Conservation (phyloP, 2,329 filamentous ascomycete species). For the Amauroascus verrucosus region DNA sequence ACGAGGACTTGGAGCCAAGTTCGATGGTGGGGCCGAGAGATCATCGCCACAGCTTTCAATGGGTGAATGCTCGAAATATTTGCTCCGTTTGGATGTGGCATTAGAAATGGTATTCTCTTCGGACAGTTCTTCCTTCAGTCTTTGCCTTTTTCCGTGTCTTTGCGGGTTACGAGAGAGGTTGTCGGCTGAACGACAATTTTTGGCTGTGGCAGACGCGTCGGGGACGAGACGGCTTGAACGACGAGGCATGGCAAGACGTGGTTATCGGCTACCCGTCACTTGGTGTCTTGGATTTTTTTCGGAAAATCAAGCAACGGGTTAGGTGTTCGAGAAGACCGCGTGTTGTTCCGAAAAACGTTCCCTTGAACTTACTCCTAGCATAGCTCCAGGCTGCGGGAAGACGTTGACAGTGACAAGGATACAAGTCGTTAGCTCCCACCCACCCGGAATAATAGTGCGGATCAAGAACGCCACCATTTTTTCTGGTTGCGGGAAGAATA, state of each 20-base stretch:
- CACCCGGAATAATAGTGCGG: background rate
- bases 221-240: constrained; percentile 8
- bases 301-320: background rate
- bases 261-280: background rate
- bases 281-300: background rate
- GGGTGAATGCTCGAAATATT: constrained; percentile 36
- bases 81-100: constrained; percentile 41
- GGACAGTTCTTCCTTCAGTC: constrained; percentile 18
- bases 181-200: constrained; percentile 10
- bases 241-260: constrained; percentile 11
- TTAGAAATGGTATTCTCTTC: constrained; percentile 19
- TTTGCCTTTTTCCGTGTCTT: constrained; percentile 25
- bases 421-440: background rate
- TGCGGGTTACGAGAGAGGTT: constrained; percentile 12
- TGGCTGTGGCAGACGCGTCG: background rate
- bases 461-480: background rate
- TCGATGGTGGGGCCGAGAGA: background rate
- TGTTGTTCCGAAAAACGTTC: background rate
- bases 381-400: background rate
- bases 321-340: background rate
- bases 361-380: background rate
- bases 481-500: background rate
- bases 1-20: background rate
- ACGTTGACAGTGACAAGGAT: background rate
- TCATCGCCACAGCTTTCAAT: background rate